Evolutionary conservation across 768 basidiomycete genomes (phyloP), one percentile per base, ranked within the genome.

Genomic region (Jaapia argillacea): DNA sequence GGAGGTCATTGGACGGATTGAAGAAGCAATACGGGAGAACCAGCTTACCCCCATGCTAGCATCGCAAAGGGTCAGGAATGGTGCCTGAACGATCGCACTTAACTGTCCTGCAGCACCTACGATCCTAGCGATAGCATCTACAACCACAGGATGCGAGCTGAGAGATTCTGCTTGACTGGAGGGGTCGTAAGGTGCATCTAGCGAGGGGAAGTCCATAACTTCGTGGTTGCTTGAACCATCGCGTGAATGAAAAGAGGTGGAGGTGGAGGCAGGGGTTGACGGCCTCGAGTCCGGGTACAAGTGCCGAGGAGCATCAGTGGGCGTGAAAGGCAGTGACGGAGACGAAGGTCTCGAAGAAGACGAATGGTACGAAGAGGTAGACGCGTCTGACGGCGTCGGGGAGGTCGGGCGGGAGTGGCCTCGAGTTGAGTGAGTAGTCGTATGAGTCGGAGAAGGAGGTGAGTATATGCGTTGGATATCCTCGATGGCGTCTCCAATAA

Each of bases 61-160:
- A 56, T 86, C 85, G 52, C 81, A 84, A 5, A 87, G 62, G n/a
- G 74, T 72, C 24, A 82, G 61, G 57, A 85, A 84, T 23, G 84
- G 82, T 4, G 64, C 62, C 52, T 85, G 81, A 16, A 84, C 77
- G 18, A 73, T 77, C 4, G 69, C 74, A 6, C 72, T 64, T 45
- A 87, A 61, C 54, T 86, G 85, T 3, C 77, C 80, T 21, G 78
- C 74, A 1, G 84, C 82, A 24, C 82, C 75, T 25, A 85, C 71
- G 36, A 85, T 79, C 47, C 67, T 70, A 44, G 72, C 74, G 27
- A 79, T 75, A 5, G 84, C 81, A 24, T 67, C 65, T 5, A 71
- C 65, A 4, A 80, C 80, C 10, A 61, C 65, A 4, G 83, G 81
- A 50, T 82, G 73, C 23, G 75, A 59, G 0, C 75, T 75, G 39